Conservation (phyloP, 148 eudicot species). For the Polygonum aviculare region DNA sequence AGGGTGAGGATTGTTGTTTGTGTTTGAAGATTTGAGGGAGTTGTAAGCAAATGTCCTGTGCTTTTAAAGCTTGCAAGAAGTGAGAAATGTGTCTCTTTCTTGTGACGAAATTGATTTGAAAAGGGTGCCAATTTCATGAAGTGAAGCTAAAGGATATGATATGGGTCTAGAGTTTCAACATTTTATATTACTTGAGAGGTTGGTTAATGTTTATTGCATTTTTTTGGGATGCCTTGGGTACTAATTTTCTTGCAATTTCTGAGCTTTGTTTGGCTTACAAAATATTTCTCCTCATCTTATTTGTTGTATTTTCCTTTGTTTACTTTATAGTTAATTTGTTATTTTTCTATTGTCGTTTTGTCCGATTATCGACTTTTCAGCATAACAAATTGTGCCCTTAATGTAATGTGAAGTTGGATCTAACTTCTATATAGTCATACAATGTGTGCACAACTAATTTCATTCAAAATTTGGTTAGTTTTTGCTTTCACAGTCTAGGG, state of each 20-base stretch:
- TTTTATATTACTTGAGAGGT: not conserved
- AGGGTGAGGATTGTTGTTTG: not conserved
- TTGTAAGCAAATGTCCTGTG: not conserved
- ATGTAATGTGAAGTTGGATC: not conserved
- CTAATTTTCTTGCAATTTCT: not conserved
- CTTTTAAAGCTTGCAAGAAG: not conserved
- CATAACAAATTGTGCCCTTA: not conserved
- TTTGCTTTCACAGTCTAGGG: not conserved
- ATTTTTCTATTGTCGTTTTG: no score
- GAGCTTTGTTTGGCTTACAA: not conserved
- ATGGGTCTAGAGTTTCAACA: not conserved
- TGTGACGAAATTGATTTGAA: not conserved
- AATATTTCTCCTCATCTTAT: not conserved
- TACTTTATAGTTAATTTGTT: not conserved
- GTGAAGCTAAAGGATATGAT: slow-evolving; percentile 1
- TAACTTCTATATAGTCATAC: not conserved
- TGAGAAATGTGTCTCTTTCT: slow-evolving; percentile 6
- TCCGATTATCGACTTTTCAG: no score
- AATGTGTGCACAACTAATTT: not conserved
- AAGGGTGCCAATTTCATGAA: slow-evolving; percentile 2
- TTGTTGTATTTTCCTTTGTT: not conserved
- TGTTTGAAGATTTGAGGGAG: not conserved
- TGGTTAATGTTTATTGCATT: not conserved
- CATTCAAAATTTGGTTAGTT: not conserved
- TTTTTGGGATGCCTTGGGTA: not conserved